phyloP scores from a whole-genome alignment of 495 filamentous ascomycete genomes.

The Friedmanniomyces simplex region DNA sequence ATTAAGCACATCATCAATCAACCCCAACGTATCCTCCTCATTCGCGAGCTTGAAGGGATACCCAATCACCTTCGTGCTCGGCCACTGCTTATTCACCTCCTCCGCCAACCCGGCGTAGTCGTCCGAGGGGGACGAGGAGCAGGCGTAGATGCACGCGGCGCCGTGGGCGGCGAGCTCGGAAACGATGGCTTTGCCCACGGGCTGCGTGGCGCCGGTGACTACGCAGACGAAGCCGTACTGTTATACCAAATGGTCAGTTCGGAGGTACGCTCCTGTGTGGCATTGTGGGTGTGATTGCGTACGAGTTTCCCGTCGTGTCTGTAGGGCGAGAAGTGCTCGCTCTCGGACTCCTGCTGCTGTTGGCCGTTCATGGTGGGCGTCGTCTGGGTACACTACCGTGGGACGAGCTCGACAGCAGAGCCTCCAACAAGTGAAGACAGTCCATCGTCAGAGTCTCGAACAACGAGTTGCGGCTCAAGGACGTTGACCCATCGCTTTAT shows the following conservation, averaged over 20 bases:
- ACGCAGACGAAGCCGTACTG: constrained; percentile 53
- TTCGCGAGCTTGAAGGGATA: constrained; percentile 46
- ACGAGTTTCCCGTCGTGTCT: constrained; percentile 50
- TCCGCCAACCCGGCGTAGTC: constrained; percentile 28
- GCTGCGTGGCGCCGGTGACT: constrained; percentile 48
- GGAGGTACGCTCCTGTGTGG: too few relatives aligned
- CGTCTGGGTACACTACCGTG: too few relatives aligned
- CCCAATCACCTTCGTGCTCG: constrained; percentile 48
- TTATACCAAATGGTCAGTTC: too few relatives aligned
- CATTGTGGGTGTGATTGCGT: constrained; percentile 19
- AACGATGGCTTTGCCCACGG: constrained; percentile 48
- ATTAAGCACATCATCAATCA: constrained; percentile 54
- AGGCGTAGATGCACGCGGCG: constrained; percentile 51
- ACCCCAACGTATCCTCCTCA: constrained; percentile 47
- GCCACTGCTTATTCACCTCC: constrained; percentile 30
- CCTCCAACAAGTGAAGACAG: too few relatives aligned
- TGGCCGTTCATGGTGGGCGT: background rate
- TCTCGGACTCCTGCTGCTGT: constrained; percentile 1
- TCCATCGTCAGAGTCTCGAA: too few relatives aligned
- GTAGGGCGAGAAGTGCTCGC: constrained; percentile 46
- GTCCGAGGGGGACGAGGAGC: constrained; percentile 23
- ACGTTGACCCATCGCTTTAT: too few relatives aligned
- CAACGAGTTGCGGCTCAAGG: too few relatives aligned
- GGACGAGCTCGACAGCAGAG: too few relatives aligned
- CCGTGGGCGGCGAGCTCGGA: constrained; percentile 50